A percentile compares a stretch with the other conserved stretches of the same genome.
These are phyloP conservation scores for Tricholoma terreum DNA, from an alignment of 768 basidiomycete genomes.

Conservation along the genomic window DNA sequence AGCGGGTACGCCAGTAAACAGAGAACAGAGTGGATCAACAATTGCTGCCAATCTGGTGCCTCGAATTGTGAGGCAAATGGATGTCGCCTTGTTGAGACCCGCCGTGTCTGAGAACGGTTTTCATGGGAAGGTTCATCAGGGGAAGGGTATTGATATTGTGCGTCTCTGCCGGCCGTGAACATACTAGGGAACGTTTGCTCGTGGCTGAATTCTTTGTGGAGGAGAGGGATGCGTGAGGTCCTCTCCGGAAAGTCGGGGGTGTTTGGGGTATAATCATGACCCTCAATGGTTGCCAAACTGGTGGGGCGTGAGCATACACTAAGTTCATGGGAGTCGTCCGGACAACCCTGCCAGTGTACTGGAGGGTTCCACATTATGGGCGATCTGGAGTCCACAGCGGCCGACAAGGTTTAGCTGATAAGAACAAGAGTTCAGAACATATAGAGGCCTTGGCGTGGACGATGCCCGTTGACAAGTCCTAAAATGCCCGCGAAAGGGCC, in stretches of 20 bases:
- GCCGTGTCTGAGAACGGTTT: background rate
- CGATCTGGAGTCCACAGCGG: too few species aligned
- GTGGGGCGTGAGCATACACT: background rate
- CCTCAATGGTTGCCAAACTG: background rate
- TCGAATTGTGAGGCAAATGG: constrained; percentile 31
- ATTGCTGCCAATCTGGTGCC: constrained; percentile 29
- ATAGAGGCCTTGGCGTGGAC: background rate
- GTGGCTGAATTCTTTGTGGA: background rate
- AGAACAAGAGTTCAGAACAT: background rate
- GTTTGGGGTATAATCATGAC: constrained; percentile 1
- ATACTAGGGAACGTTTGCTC: background rate
- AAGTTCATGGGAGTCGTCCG: background rate
- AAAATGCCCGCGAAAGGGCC: too few species aligned
- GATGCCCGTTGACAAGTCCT: background rate
- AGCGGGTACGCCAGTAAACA: constrained; percentile 34
- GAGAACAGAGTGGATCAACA: constrained; percentile 28
- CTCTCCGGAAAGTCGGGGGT: background rate
- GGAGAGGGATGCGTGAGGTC: background rate
- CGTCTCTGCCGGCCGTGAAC: constrained; percentile 4
- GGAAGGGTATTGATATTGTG: constrained; percentile 7
- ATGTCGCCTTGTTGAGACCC: constrained; percentile 9
- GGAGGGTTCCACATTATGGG: background rate
- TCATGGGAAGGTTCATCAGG: constrained; percentile 10
- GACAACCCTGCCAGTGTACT: background rate
- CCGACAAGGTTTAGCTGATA: background rate